Conservation (phyloP, 495 filamentous ascomycete genomes). For the Coniosporium apollinis region DNA sequence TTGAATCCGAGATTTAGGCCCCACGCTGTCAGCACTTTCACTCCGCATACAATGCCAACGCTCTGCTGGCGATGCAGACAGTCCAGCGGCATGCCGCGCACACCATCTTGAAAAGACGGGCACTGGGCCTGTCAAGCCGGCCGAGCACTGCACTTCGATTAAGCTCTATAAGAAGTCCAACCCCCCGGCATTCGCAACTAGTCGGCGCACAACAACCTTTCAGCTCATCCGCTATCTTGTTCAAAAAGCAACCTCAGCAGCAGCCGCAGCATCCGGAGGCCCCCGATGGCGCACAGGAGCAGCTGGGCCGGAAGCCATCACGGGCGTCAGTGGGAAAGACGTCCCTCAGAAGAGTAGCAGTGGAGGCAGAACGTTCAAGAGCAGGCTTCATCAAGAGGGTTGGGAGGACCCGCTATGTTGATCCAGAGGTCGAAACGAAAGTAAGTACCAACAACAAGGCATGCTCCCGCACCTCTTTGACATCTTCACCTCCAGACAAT, state of each 20-base stretch:
- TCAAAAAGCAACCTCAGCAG: constrained; percentile 5
- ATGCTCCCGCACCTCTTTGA: not conserved
- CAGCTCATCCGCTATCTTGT: no score
- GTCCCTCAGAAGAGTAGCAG: constrained; percentile 20
- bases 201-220: no score
- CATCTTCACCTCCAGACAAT: constrained; percentile 32
- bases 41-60: no score
- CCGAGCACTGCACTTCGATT: no score
- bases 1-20: no score
- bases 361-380: constrained; percentile 23
- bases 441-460: constrained; percentile 5
- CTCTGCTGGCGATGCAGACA: no score
- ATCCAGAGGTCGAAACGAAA: constrained; percentile 24
- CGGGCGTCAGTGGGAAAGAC: constrained; percentile 10
- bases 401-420: constrained; percentile 20
- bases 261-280: not conserved
- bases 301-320: not conserved
- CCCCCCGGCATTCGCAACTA: no score
- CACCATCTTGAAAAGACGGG: no score
- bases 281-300: not conserved
- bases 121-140: no score
- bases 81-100: no score
- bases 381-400: constrained; percentile 16
- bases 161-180: no score
- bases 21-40: no score